Evolutionary conservation across 257 asterid genomes (phyloP).

Genomic region (Marsdenia floribunda): DNA sequence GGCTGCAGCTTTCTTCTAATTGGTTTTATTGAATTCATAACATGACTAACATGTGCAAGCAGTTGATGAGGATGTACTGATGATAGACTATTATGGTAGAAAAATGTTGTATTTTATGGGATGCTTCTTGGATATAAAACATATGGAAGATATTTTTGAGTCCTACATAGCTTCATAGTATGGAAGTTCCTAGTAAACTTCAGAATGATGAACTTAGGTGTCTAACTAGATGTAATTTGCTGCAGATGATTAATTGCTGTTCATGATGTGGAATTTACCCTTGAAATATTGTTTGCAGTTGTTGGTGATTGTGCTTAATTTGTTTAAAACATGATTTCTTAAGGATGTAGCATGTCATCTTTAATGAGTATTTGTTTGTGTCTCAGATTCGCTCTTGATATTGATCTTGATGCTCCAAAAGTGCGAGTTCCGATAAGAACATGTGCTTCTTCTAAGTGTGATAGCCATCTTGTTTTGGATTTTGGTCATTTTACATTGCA

Average conservation of each 20-base stretch:
- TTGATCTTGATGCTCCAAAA: constrained; percentile 99
- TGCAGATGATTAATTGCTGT: neutral
- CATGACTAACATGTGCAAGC: neutral
- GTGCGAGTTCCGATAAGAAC: constrained; percentile 85
- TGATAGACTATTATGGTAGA: neutral
- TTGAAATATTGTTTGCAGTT: neutral
- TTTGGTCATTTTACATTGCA: constrained; percentile 89
- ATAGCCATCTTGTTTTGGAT: constrained; percentile 79
- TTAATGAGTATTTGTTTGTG: constrained; percentile 9
- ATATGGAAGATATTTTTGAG: neutral
- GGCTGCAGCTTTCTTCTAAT: neutral
- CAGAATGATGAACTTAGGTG: neutral
- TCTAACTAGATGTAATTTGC: neutral
- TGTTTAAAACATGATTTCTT: neutral
- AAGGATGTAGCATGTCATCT: neutral
- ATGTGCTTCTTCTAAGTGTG: constrained; percentile 42
- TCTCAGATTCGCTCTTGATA: constrained; percentile 91
- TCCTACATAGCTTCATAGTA: neutral
- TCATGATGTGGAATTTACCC: neutral
- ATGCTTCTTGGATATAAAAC: too few relatives aligned
- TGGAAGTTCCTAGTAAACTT: neutral
- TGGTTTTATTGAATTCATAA: neutral
- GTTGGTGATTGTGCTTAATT: neutral
- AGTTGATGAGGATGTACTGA: neutral
- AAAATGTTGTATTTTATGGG: neutral